These are phyloP conservation scores for Coemansia sp. DNA, from an alignment of 192 early-diverging fungal species.

Conservation along the genomic window DNA sequence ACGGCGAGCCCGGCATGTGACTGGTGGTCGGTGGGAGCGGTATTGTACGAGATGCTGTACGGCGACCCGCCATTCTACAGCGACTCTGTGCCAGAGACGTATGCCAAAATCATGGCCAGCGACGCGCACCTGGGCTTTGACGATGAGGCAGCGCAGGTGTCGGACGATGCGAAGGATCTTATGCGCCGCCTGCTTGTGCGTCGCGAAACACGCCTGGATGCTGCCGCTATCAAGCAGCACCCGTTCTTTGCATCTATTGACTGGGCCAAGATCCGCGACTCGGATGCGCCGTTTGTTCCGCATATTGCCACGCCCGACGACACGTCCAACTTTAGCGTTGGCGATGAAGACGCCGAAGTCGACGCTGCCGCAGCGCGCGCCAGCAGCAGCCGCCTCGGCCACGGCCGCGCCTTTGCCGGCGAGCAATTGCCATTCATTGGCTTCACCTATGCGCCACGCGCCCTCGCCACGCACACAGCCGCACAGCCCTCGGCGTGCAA, in stretches of 20 bases:
- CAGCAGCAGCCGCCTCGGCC: conserved; percentile 51
- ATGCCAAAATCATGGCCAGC: conserved; percentile 79
- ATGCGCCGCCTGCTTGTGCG: conserved; percentile 73
- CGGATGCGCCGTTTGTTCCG: conserved; percentile 82
- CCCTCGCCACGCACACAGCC: conserved; percentile 7
- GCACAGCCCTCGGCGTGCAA: neutral
- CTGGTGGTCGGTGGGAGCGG: conserved; percentile 87
- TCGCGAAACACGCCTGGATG: conserved; percentile 71
- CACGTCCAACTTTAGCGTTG: conserved; percentile 85
- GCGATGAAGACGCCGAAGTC: conserved; percentile 70
- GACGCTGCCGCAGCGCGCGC: conserved; percentile 49
- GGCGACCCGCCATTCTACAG: conserved; percentile 89
- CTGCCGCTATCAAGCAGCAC: conserved; percentile 65
- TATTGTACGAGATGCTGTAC: conserved; percentile 82
- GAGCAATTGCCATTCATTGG: conserved; percentile 86
- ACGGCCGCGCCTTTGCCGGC: conserved; percentile 67
- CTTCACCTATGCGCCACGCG: conserved; percentile 66
- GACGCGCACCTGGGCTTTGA: conserved; percentile 75
- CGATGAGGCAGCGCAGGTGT: conserved; percentile 55
- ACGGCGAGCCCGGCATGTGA: conserved; percentile 78
- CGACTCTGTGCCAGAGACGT: conserved; percentile 82
- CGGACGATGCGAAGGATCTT: conserved; percentile 69
- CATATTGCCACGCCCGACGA: conserved; percentile 84
- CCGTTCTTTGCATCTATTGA: conserved; percentile 68
- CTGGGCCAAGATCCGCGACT: conserved; percentile 60